phyloP scores from a whole-genome alignment of 148 eudicot genomes.

The Dianthus caryophyllus region DNA sequence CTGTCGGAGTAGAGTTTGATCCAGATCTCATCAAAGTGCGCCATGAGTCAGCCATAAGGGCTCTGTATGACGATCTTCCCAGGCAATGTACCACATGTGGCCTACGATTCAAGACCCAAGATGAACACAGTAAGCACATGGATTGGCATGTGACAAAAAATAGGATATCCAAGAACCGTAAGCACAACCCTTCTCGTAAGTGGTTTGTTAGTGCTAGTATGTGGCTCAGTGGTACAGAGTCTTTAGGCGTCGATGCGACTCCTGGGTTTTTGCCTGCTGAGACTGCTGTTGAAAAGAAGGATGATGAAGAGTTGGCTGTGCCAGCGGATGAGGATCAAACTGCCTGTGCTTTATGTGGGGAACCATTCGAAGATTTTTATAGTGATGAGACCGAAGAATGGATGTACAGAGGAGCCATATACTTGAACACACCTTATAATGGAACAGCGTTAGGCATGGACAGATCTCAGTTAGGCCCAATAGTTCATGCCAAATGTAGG shows the following conservation, averaged over 20 bases:
- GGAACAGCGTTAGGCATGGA: constrained; percentile 63
- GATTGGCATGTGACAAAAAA: constrained; percentile 98
- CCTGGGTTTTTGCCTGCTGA: constrained; percentile 83
- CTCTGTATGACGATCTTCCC: constrained; percentile 76
- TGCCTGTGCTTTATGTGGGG: constrained; percentile 89
- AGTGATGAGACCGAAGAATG: constrained; percentile 94
- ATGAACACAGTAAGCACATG: constrained; percentile 96
- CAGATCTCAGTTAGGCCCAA: constrained; percentile 80
- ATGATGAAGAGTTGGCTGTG: constrained; percentile 79
- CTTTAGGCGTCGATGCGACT: constrained; percentile 68
- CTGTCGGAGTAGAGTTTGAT: constrained; percentile 84
- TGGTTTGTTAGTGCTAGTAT: constrained; percentile 79
- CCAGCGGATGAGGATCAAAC: constrained; percentile 94
- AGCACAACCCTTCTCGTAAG: constrained; percentile 89
- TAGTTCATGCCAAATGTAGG: constrained; percentile 92
- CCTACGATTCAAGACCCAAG: constrained; percentile 83
- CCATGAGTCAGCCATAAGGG: constrained; percentile 62
- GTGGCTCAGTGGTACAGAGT: constrained; percentile 96
- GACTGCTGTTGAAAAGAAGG: constrained; percentile 56
- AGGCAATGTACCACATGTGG: constrained; percentile 95
- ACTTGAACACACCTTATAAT: constrained; percentile 58
- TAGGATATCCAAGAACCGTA: constrained; percentile 73
- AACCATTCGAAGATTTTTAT: constrained; percentile 82
- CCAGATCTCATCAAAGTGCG: constrained; percentile 76
- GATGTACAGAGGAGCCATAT: constrained; percentile 96